Conservation (phyloP, 78 protist genomes). For the Planoprotostelium fungivorum region DNA sequence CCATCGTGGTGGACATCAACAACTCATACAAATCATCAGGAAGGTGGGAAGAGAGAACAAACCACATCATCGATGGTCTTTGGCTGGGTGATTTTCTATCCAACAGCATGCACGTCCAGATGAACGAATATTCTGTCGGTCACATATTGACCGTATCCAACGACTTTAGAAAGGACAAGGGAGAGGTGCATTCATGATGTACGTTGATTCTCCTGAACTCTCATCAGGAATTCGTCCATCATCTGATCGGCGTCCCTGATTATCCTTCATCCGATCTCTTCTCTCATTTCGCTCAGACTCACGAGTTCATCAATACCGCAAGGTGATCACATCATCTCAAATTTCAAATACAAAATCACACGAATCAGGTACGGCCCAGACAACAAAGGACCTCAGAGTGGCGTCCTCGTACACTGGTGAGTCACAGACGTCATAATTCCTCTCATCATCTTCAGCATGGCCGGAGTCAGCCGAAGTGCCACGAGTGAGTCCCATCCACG, state of each 20-base stretch:
- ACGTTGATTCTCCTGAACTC: not conserved
- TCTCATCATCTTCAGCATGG: not conserved
- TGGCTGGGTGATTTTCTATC: not conserved
- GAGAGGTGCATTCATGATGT: not conserved
- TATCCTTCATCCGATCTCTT: not conserved
- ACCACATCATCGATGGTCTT: not conserved
- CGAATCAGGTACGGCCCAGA: not conserved
- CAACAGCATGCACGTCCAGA: not conserved
- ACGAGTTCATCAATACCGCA: not conserved
- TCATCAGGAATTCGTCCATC: not conserved
- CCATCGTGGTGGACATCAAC: too few relatives aligned
- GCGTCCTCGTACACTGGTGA: not conserved
- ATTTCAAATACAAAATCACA: too few relatives aligned
- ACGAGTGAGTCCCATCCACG: not conserved
- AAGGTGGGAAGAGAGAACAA: not conserved
- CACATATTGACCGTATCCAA: constrained; percentile 1
- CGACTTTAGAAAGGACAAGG: not conserved
- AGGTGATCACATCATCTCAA: not conserved
- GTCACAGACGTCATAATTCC: not conserved
- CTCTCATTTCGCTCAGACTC: not conserved
- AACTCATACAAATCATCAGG: too few relatives aligned
- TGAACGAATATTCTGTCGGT: not conserved
- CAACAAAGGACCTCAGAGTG: not conserved
- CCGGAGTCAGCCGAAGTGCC: not conserved
- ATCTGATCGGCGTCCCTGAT: not conserved